These are phyloP conservation scores for Capsella bursapastoris DNA, from an alignment of 345 rosid genomes.

Conservation along the genomic window DNA sequence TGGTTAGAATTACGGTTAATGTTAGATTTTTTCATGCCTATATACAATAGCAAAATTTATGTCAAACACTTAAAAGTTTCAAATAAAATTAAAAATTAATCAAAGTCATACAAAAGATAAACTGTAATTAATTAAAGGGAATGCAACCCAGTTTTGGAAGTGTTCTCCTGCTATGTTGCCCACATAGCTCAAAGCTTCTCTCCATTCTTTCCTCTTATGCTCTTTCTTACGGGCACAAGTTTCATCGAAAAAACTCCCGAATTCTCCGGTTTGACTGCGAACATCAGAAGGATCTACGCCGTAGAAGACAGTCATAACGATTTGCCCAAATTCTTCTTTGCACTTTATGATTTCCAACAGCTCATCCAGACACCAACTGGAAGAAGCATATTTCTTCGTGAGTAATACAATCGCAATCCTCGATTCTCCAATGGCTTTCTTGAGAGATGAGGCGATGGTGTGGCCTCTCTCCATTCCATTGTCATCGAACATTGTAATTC, in stretches of 20 bases:
- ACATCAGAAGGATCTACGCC: constrained; percentile 1
- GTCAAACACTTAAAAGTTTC: too few relatives aligned
- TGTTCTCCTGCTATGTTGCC: background rate
- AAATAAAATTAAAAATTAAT: too few relatives aligned
- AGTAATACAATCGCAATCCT: too few relatives aligned
- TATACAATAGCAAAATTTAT: too few relatives aligned
- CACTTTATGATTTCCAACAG: constrained; percentile 4
- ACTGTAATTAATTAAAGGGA: background rate
- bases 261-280: background rate
- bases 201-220: too few relatives aligned
- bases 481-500: too few relatives aligned
- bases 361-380: constrained; percentile 9
- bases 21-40: too few relatives aligned
- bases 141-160: background rate
- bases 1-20: too few relatives aligned
- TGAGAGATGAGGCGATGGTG: too few relatives aligned
- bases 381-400: constrained; percentile 9
- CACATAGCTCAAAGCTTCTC: background rate
- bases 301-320: background rate
- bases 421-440: too few relatives aligned
- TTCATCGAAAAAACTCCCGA: background rate
- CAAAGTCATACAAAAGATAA: background rate
- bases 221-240: too few relatives aligned
- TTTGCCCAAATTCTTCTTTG: background rate
- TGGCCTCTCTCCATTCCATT: too few relatives aligned